Conservation (phyloP, 2,329 filamentous ascomycete species). For the Neodidymelliopsis sp. region DNA sequence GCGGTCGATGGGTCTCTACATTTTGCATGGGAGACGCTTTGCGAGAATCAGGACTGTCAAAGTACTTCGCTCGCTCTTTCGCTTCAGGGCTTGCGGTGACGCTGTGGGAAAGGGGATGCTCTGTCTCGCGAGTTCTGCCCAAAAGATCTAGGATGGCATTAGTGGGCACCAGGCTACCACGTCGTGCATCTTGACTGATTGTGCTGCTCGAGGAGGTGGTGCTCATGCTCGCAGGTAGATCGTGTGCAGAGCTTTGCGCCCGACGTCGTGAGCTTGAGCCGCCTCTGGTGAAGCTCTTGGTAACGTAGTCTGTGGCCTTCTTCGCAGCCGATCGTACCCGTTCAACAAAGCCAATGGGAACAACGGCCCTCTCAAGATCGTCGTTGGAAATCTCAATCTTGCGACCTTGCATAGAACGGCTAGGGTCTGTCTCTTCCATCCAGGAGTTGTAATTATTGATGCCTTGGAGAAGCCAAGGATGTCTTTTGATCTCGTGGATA, state of each 20-base stretch:
- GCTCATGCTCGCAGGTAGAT: slow-evolving; percentile 61
- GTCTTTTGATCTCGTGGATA: slow-evolving; percentile 89
- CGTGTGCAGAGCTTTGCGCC: slow-evolving; percentile 63
- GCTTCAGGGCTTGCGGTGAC: slow-evolving; percentile 73
- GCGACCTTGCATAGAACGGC: slow-evolving; percentile 76
- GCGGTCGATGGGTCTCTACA: slow-evolving; percentile 36
- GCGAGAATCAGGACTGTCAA: slow-evolving; percentile 48
- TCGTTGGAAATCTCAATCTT: slow-evolving; percentile 93
- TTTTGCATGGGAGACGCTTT: slow-evolving; percentile 50
- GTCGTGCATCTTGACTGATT: slow-evolving; percentile 62
- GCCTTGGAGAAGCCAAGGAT: slow-evolving; percentile 86
- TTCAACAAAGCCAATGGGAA: slow-evolving; percentile 86
- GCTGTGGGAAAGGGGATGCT: slow-evolving; percentile 79
- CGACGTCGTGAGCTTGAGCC: slow-evolving; percentile 59
- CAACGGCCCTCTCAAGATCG: slow-evolving; percentile 89
- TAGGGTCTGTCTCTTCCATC: slow-evolving; percentile 94
- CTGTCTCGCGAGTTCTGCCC: slow-evolving; percentile 60
- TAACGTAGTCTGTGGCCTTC: slow-evolving; percentile 34
- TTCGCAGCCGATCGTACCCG: slow-evolving; percentile 79
- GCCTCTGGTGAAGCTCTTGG: slow-evolving; percentile 38
- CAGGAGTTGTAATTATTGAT: slow-evolving; percentile 77
- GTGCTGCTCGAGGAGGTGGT: slow-evolving; percentile 62
- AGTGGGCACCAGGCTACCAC: slow-evolving; percentile 65
- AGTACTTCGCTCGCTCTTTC: slow-evolving; percentile 44
- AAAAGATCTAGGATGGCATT: slow-evolving; percentile 65